Evolutionary conservation across 129 eudicot genomes (phyloP).

Genomic region (Deinandra increscens): DNA sequence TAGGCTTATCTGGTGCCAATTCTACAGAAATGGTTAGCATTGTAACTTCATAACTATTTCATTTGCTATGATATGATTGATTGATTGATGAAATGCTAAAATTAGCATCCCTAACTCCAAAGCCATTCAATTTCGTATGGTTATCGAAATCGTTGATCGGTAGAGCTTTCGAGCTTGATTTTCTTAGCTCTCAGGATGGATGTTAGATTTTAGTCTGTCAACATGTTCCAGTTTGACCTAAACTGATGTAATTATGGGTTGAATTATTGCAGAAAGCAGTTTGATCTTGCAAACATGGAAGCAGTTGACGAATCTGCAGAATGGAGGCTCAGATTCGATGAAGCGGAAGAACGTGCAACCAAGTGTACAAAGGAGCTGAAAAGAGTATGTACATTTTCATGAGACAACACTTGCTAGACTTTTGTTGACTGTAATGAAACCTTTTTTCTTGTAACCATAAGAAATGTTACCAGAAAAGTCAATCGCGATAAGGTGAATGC

Average conservation of each 20-base stretch:
- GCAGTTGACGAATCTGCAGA: slow-evolving; percentile 99
- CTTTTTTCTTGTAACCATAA: too few species aligned
- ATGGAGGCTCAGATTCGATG: slow-evolving; percentile 81
- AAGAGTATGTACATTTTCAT: slow-evolving; percentile 36
- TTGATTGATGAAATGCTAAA: neutral
- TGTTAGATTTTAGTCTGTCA: neutral
- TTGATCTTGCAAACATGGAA: slow-evolving; percentile 88
- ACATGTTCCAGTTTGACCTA: neutral
- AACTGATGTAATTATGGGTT: slow-evolving; percentile 7
- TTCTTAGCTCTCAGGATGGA: neutral
- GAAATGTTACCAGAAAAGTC: too few species aligned
- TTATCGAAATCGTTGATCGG: neutral
- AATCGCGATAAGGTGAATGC: too few species aligned
- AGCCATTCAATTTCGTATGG: neutral
- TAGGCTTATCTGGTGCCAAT: neutral
- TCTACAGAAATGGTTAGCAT: neutral
- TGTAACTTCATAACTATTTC: neutral
- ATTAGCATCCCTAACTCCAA: neutral
- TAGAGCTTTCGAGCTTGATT: neutral
- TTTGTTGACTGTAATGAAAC: too few species aligned
- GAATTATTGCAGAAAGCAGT: slow-evolving; percentile 60
- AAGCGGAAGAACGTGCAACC: slow-evolving; percentile 52
- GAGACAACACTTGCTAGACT: neutral
- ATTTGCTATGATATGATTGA: neutral
- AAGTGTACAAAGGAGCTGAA: slow-evolving; percentile 56